Percentiles rank a stretch among this genome's conserved stretches.
Conservation (phyloP, 352 stramenopile species). For the Phytopythium cucurbitacearum region DNA sequence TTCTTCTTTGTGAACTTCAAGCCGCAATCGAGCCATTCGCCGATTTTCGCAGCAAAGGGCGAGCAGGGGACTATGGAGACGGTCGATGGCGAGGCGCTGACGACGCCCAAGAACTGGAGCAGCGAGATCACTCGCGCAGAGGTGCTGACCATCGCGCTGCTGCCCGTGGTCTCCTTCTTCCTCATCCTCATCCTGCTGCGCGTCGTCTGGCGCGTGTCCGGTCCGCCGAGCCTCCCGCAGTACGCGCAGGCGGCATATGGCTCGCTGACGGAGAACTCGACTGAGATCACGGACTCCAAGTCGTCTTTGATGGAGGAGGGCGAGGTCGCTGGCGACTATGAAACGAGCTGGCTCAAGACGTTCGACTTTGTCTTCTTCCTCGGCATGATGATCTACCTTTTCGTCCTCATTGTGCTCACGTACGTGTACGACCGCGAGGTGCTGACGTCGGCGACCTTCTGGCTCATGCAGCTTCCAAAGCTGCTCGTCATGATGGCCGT, state of each 20-base stretch:
- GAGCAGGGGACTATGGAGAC: neutral
- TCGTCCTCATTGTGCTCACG: conserved; percentile 36
- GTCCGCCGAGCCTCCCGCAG: conserved; percentile 19
- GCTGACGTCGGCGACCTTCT: conserved; percentile 29
- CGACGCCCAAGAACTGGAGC: conserved; percentile 22
- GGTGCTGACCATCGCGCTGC: conserved; percentile 17
- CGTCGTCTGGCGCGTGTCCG: conserved; percentile 55
- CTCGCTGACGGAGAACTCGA: conserved; percentile 22
- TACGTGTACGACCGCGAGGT: conserved; percentile 41
- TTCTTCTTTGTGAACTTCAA: too few species aligned
- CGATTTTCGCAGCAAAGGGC: too few species aligned
- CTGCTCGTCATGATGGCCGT: conserved; percentile 55
- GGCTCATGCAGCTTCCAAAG: conserved; percentile 53
- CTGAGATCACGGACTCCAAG: conserved; percentile 29
- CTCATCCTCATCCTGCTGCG: conserved; percentile 61
- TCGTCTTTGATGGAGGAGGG: conserved; percentile 49
- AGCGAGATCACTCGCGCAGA: conserved; percentile 17
- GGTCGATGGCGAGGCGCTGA: conserved; percentile 1
- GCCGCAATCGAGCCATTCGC: too few species aligned
- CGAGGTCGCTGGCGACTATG: conserved; percentile 52
- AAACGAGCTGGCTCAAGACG: conserved; percentile 45
- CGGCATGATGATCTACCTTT: conserved; percentile 44
- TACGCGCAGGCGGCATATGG: conserved; percentile 33
- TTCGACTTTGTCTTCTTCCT: conserved; percentile 62
- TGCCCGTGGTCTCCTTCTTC: conserved; percentile 44